These are phyloP conservation scores for Carallia brachiata DNA, from an alignment of 345 rosid genomes.

Conservation along the genomic window DNA sequence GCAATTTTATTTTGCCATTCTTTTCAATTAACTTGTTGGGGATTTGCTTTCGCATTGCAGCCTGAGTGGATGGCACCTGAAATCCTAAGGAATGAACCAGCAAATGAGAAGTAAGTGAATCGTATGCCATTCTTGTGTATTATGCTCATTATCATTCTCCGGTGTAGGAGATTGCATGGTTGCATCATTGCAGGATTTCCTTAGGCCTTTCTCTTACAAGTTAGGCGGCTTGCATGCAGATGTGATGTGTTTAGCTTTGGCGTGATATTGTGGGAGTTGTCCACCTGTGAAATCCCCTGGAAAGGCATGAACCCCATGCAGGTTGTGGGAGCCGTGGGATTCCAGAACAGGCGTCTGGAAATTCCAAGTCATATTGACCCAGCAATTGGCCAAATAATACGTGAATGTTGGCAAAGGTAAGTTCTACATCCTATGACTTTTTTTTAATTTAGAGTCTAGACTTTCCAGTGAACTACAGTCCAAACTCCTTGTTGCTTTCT, in stretches of 20 bases:
- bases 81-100: constrained; percentile 94
- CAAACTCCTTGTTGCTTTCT: background rate
- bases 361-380: constrained; percentile 75
- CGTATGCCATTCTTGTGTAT: background rate
- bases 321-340: constrained; percentile 99
- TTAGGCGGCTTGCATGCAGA: constrained; percentile 47
- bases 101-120: constrained; percentile 83
- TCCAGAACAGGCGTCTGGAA: constrained; percentile 85
- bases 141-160: background rate
- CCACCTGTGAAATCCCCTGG: constrained; percentile 79
- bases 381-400: constrained; percentile 68
- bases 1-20: background rate
- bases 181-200: background rate
- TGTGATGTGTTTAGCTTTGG: constrained; percentile 99
- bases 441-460: background rate
- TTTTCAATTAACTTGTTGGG: constrained; percentile 4
- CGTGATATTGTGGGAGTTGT: constrained; percentile 93
- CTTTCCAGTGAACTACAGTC: background rate
- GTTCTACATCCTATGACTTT: constrained; percentile 21
- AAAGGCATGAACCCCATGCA: constrained; percentile 98
- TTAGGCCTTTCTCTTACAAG: constrained; percentile 15
- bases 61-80: constrained; percentile 99
- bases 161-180: background rate
- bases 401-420: constrained; percentile 89
- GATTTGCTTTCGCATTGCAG: constrained; percentile 43